Percentiles rank a stretch among this genome's conserved stretches.
These are phyloP conservation scores for Colletotrichum sp. DNA, from an alignment of 2,329 filamentous ascomycete species.

Conservation along the genomic window DNA sequence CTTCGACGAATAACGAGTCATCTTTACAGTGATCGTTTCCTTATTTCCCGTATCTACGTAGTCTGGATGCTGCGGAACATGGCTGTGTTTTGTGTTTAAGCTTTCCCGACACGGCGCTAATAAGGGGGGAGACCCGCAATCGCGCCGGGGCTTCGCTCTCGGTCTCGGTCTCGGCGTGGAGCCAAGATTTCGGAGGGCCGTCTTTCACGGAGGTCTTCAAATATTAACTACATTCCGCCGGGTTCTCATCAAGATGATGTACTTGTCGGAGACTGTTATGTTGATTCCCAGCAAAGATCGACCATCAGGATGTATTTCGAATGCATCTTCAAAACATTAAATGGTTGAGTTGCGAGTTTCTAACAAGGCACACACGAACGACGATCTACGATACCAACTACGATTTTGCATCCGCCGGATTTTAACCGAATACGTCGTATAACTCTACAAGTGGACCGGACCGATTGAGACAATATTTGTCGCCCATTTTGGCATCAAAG, in stretches of 20 bases:
- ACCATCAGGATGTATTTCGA: neutral
- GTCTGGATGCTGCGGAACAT: neutral
- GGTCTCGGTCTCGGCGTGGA: neutral
- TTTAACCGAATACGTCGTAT: neutral
- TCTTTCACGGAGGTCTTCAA: neutral
- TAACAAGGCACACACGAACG: neutral
- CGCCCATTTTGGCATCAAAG: neutral
- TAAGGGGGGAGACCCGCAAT: neutral
- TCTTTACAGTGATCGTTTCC: neutral
- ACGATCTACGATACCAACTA: accelerated
- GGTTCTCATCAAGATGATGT: too few species aligned
- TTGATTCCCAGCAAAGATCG: too few species aligned
- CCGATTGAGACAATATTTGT: neutral
- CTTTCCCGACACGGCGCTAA: neutral
- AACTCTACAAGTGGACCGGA: neutral
- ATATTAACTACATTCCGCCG: neutral
- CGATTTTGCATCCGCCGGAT: neutral
- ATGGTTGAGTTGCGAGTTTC: neutral
- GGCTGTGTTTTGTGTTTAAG: neutral
- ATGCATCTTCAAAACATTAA: neutral
- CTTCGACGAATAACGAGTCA: neutral
- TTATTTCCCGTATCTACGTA: neutral
- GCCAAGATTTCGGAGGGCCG: neutral
- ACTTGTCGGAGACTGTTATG: too few species aligned
- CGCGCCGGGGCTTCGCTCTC: neutral